Conservation (phyloP, 805 yeast species). For the Ogataea ganodermae region DNA sequence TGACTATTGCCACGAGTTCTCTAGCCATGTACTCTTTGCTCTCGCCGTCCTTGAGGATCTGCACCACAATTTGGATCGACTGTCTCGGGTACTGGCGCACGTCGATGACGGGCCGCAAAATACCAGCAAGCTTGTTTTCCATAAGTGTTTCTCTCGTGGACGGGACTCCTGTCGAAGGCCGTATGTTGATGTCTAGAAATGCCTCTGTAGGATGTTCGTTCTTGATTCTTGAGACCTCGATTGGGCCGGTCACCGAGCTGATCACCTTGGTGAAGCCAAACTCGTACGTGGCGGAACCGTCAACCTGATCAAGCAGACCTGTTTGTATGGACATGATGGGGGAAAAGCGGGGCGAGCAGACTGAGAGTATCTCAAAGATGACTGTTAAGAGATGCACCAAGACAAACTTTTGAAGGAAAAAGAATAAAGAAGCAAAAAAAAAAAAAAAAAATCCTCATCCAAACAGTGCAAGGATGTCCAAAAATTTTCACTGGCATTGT, state of each 20-base stretch:
- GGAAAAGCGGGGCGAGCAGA: too few species aligned
- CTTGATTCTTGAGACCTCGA: constrained; percentile 70
- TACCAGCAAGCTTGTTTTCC: constrained; percentile 67
- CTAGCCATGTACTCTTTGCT: constrained; percentile 38
- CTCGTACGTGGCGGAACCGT: constrained; percentile 72
- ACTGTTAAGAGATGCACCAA: too few species aligned
- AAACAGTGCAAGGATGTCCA: constrained; percentile 10
- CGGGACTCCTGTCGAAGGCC: constrained; percentile 78
- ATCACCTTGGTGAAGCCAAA: constrained; percentile 59
- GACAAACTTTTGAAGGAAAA: too few species aligned
- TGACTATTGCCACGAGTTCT: constrained; percentile 70
- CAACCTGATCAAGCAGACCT: constrained; percentile 56
- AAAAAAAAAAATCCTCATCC: constrained; percentile 2
- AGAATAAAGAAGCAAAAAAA: too few species aligned
- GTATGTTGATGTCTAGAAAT: constrained; percentile 72
- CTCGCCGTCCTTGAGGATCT: constrained; percentile 58
- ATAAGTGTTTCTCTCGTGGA: constrained; percentile 71
- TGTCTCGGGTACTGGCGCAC: constrained; percentile 77
- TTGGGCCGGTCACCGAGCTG: constrained; percentile 86
- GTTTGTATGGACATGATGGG: constrained; percentile 13
- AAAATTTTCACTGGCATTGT: constrained; percentile 1
- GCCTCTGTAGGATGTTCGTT: constrained; percentile 84
- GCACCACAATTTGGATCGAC: constrained; percentile 67
- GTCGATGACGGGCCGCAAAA: constrained; percentile 61
- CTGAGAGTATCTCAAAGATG: too few species aligned